Conservation (phyloP, 805 yeast genomes). For the Kazachstania psychrophila region DNA sequence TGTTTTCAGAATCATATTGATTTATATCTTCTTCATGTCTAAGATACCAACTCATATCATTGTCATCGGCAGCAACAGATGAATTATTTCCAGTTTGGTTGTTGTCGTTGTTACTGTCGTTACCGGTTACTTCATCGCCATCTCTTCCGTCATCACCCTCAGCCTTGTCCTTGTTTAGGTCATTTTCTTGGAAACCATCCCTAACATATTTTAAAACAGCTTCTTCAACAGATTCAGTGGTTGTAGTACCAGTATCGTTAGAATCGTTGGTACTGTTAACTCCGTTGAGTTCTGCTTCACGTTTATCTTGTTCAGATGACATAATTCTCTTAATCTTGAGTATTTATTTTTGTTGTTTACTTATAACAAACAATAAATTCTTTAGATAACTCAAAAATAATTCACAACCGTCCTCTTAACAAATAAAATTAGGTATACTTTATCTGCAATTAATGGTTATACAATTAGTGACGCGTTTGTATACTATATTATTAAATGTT, state of each 20-base stretch:
- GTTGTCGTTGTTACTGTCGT: constrained; percentile 13
- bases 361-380: background rate
- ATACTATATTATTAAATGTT: background rate
- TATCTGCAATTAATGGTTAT: too few species aligned
- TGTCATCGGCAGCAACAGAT: background rate
- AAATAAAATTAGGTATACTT: too few species aligned
- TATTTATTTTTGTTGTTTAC: background rate
- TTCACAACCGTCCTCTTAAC: too few species aligned
- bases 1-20: constrained; percentile 2
- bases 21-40: constrained; percentile 14
- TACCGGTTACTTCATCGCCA: background rate
- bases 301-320: constrained; percentile 2
- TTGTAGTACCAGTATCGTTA: constrained; percentile 6
- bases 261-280: background rate
- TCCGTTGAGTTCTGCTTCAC: background rate
- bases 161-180: constrained; percentile 3
- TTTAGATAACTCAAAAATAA: too few species aligned
- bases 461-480: too few species aligned
- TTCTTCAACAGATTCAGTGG: constrained; percentile 51
- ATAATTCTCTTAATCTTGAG: background rate
- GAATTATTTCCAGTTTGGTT: constrained; percentile 15
- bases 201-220: constrained; percentile 71
- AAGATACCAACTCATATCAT: constrained; percentile 22
- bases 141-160: constrained; percentile 9
- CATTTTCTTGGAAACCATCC: constrained; percentile 41